These are phyloP conservation scores for Blastobotrys capitulatus DNA, from an alignment of 1,139 yeast species.

Conservation along the genomic window DNA sequence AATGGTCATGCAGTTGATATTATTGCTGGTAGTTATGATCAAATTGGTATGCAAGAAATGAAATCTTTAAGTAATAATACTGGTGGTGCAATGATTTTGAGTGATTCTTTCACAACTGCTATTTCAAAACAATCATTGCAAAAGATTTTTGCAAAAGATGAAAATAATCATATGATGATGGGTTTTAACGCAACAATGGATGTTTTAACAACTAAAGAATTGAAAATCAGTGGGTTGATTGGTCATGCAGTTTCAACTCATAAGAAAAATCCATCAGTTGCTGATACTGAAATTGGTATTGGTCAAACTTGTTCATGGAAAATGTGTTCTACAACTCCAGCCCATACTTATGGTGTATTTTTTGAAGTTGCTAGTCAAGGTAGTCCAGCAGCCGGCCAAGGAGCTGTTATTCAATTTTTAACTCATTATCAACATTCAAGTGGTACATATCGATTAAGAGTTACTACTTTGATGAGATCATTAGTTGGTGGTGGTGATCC, in stretches of 20 bases:
- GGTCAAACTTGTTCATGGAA: conserved; percentile 91
- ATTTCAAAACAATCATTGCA: conserved; percentile 92
- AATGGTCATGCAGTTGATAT: conserved; percentile 89
- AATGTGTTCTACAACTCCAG: conserved; percentile 79
- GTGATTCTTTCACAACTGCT: conserved; percentile 96
- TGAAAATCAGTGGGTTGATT: conserved; percentile 86
- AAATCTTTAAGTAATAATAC: conserved; percentile 80
- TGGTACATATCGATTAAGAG: conserved; percentile 72
- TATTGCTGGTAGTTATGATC: conserved; percentile 97
- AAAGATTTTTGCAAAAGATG: conserved; percentile 81
- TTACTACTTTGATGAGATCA: conserved; percentile 77
- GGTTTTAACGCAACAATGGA: conserved; percentile 68
- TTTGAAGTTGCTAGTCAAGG: conserved; percentile 61
- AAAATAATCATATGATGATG: conserved; percentile 71
- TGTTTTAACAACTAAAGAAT: conserved; percentile 81
- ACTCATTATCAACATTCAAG: conserved; percentile 68
- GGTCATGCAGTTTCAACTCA: conserved; percentile 85
- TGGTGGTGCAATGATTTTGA: conserved; percentile 86
- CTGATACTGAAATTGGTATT: conserved; percentile 89
- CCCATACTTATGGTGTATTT: conserved; percentile 81
- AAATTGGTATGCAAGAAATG: conserved; percentile 97
- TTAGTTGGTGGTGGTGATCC: conserved; percentile 49
- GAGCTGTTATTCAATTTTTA: conserved; percentile 63
- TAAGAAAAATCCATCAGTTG: conserved; percentile 51
- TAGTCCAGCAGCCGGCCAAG: conserved; percentile 61